These are phyloP conservation scores for Brettanomyces custersianus DNA, from an alignment of 805 yeast genomes.

Conservation along the genomic window DNA sequence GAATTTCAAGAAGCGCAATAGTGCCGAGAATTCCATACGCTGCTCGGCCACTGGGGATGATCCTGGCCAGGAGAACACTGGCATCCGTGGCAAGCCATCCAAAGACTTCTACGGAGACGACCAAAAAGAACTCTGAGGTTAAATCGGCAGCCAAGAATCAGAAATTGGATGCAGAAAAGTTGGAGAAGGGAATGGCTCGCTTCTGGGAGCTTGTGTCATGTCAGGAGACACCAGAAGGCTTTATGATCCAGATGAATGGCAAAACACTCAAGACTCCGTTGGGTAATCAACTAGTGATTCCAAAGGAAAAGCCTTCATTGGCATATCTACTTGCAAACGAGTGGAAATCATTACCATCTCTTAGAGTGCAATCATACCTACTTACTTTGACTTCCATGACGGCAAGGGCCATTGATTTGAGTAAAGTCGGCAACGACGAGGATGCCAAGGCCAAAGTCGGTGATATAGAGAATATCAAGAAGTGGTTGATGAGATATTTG, in stretches of 20 bases:
- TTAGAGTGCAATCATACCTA: conserved; percentile 63
- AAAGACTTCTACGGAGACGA: neutral
- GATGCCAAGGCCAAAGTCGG: conserved; percentile 56
- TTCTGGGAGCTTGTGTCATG: conserved; percentile 74
- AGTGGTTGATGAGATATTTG: conserved; percentile 64
- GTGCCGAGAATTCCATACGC: too few relatives aligned
- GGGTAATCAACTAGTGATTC: conserved; percentile 63
- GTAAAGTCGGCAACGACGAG: conserved; percentile 31
- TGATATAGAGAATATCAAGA: conserved; percentile 44
- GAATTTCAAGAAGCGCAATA: too few relatives aligned
- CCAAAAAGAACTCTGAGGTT: neutral
- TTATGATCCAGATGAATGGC: conserved; percentile 57
- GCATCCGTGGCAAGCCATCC: neutral
- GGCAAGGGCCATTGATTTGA: conserved; percentile 78
- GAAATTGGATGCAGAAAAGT: conserved; percentile 22
- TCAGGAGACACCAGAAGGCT: conserved; percentile 25
- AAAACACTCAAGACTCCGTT: conserved; percentile 78
- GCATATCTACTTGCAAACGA: conserved; percentile 78
- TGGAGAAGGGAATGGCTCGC: conserved; percentile 57
- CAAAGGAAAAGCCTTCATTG: conserved; percentile 45
- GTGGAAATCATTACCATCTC: conserved; percentile 68
- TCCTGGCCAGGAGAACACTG: too few relatives aligned
- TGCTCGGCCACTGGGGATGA: too few relatives aligned
- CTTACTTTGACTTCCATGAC: conserved; percentile 84
- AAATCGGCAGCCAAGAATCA: neutral